A percentile compares a stretch with the other conserved stretches of the same genome.
Conservation (phyloP, 106 monocot genomes). For the Acorus calamus region DNA sequence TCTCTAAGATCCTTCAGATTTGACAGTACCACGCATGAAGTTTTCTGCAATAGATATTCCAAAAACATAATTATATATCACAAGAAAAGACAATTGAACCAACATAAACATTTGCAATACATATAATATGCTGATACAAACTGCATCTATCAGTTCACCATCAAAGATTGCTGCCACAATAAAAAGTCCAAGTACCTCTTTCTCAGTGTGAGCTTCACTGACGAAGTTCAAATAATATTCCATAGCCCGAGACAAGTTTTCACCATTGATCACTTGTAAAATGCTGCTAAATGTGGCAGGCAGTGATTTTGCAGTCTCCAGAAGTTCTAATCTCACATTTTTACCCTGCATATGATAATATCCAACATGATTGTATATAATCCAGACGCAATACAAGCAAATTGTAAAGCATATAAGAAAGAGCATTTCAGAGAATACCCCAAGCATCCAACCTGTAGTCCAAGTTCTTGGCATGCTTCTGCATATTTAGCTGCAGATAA, state of each 20-base stretch:
- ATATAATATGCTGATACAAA: no score
- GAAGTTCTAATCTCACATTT: conserved; percentile 76
- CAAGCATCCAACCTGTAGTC: conserved; percentile 46
- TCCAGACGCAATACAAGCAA: not conserved
- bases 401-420: no score
- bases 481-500: conserved; percentile 80
- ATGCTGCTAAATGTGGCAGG: conserved; percentile 65
- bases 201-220: conserved; percentile 81
- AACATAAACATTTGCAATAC: no score
- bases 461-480: conserved; percentile 89
- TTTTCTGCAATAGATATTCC: conserved; percentile 37
- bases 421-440: no score
- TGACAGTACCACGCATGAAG: conserved; percentile 33
- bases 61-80: no score
- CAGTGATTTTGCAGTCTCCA: conserved; percentile 83
- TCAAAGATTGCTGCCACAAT: not conserved
- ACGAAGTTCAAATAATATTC: conserved; percentile 92
- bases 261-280: conserved; percentile 57
- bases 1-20: conserved; percentile 61
- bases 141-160: not conserved
- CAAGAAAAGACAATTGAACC: no score
- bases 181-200: conserved; percentile 40
- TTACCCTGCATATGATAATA: conserved; percentile 42
- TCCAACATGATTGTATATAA: not conserved
- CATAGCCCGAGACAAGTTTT: conserved; percentile 45